Evolutionary conservation across 108 stramenopile genomes (phyloP).

Genomic region (Pseudonitzschia delicatissima): DNA sequence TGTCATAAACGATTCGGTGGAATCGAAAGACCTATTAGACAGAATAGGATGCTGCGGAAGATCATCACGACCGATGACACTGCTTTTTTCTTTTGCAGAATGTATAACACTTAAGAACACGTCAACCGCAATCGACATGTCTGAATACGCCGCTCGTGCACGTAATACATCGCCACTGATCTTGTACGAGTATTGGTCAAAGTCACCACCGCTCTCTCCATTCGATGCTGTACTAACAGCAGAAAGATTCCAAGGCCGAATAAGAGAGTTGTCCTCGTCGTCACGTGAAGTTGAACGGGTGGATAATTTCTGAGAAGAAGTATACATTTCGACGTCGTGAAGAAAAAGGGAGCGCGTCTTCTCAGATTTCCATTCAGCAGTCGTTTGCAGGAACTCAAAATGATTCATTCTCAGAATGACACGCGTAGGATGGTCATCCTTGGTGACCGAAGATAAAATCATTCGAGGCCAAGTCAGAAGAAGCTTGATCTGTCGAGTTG

Average conservation of each 20-base stretch:
- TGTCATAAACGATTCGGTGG: not conserved
- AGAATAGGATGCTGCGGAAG: conserved; percentile 2
- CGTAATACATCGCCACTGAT: conserved; percentile 42
- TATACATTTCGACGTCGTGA: conserved; percentile 47
- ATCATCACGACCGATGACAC: not conserved
- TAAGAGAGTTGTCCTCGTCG: conserved; percentile 31
- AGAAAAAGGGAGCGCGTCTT: conserved; percentile 32
- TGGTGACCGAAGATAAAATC: conserved; percentile 30
- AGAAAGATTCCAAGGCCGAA: conserved; percentile 41
- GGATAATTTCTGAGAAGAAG: conserved; percentile 10
- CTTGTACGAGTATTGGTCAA: conserved; percentile 16
- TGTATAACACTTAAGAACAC: conserved; percentile 38
- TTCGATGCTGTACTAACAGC: conserved; percentile 18
- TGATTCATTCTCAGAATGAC: conserved; percentile 51
- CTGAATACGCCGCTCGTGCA: conserved; percentile 61
- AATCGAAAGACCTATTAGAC: conserved; percentile 9
- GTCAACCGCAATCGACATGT: conserved; percentile 53
- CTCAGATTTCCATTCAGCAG: conserved; percentile 3
- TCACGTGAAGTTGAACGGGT: not conserved
- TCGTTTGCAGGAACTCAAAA: conserved; percentile 45
- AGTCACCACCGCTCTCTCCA: conserved; percentile 3
- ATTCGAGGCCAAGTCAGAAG: conserved; percentile 49
- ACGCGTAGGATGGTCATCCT: conserved; percentile 16
- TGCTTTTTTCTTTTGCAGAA: conserved; percentile 9
- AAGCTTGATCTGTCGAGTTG: conserved; percentile 47